phyloP scores from a whole-genome alignment of 2,329 filamentous ascomycete genomes.

The Epichloe aotearoae region DNA sequence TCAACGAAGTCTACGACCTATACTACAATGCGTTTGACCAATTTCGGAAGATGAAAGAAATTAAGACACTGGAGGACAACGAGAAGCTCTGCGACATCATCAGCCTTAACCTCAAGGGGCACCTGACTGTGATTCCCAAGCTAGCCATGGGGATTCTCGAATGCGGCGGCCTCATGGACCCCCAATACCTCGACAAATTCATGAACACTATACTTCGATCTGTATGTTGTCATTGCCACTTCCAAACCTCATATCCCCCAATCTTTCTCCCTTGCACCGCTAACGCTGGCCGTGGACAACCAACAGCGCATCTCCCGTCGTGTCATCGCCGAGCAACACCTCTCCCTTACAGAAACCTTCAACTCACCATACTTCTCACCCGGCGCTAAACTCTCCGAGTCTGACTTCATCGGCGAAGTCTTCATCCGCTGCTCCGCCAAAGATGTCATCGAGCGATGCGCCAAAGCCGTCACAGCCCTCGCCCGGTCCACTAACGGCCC shows the following conservation, averaged over 20 bases:
- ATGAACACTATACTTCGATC: slow-evolving; percentile 91
- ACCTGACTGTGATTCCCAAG: slow-evolving; percentile 86
- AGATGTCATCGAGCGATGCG: slow-evolving; percentile 78
- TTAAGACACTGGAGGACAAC: slow-evolving; percentile 80
- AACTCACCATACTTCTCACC: slow-evolving; percentile 83
- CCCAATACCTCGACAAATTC: slow-evolving; percentile 75
- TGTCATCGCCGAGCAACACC: slow-evolving; percentile 94
- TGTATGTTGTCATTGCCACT: slow-evolving; percentile 36
- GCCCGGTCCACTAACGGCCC: slow-evolving; percentile 63
- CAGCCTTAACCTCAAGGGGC: slow-evolving; percentile 66
- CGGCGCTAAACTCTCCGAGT: slow-evolving; percentile 54
- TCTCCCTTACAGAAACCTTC: slow-evolving; percentile 89
- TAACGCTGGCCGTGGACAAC: neutral
- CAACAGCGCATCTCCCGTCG: slow-evolving; percentile 76
- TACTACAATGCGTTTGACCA: slow-evolving; percentile 96
- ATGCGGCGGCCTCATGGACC: slow-evolving; percentile 68
- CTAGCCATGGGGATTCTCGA: slow-evolving; percentile 90
- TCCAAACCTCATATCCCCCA: neutral
- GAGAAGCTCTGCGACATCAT: slow-evolving; percentile 74
- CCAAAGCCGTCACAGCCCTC: slow-evolving; percentile 60
- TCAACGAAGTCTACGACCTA: slow-evolving; percentile 88
- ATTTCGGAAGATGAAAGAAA: slow-evolving; percentile 71
- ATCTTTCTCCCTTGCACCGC: neutral
- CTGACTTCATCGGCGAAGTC: slow-evolving; percentile 90
- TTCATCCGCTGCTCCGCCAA: slow-evolving; percentile 86